Evolutionary conservation across 108 stramenopile species (phyloP).

Genomic region (Cyclotella cryptica): DNA sequence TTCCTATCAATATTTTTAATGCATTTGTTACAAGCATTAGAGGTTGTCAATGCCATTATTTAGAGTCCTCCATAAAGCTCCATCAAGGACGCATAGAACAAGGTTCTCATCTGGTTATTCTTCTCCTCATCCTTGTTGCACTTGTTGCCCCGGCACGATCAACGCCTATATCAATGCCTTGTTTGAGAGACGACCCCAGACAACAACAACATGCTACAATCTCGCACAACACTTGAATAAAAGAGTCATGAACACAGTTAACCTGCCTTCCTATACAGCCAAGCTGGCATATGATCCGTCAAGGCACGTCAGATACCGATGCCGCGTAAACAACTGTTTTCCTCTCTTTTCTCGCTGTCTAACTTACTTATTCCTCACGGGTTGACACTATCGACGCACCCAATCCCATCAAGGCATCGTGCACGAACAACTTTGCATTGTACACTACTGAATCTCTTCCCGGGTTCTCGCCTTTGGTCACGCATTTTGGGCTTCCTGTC

Average conservation of each 20-base stretch:
- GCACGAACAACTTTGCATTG: constrained; percentile 14
- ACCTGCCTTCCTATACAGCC: neutral
- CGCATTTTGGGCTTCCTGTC: constrained; percentile 5
- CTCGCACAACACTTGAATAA: too few relatives aligned
- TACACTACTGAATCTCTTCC: constrained; percentile 21
- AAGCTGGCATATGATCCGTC: neutral
- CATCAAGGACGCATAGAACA: too few relatives aligned
- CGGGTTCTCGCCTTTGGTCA: constrained; percentile 3
- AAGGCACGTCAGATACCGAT: neutral
- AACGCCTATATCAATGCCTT: too few relatives aligned
- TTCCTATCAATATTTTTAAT: too few relatives aligned
- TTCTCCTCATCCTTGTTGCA: neutral
- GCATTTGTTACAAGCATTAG: too few relatives aligned
- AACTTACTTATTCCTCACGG: neutral
- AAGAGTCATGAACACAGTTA: neutral
- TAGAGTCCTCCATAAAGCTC: too few relatives aligned
- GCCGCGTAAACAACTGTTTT: neutral
- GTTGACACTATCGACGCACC: neutral
- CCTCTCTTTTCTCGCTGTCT: neutral
- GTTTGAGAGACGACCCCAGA: too few relatives aligned
- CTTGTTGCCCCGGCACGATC: neutral
- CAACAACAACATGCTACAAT: neutral
- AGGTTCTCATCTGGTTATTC: too few relatives aligned
- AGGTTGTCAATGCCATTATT: too few relatives aligned
- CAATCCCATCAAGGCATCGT: neutral